Base-by-base conservation (phyloP, 495 filamentous ascomycete species). In the Alectoria sarmentosa region DNA sequence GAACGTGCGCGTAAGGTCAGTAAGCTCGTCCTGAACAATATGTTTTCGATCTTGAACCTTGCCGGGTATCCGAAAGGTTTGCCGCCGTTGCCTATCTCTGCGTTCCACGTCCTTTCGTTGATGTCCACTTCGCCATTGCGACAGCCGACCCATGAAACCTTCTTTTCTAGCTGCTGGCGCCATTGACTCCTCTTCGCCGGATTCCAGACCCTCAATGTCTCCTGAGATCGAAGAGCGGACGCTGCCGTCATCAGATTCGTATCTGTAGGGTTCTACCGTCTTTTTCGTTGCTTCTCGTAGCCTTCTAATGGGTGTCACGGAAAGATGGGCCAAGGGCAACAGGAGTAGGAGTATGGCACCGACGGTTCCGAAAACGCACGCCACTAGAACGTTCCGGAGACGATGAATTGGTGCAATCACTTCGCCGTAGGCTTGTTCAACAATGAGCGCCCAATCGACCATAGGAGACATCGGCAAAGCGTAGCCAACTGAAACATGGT, bases 1-100 rank as follows among this genome's bases (percentile, higher is more conserved):
- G 73, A 94, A 97, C 0, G 91, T 94, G 55, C 78, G 74, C 0
- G 92, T 96, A 28, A 96, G 78, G 68, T 96, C 91, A 0, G 91
- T 93, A 17, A 96, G 77, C 70, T 96, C 92, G 71, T 96, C 92
- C 14, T 89, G 89, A 41, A 96, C 78, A 32, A 84, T 75, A 67
- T 91, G 87, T 59, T 87, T 89, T 15, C 85, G 78, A 63, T 90
- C 86, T 56, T 84, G 84, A 6, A 96, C 92, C 73, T 87, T 89
- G 11, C 82, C 85, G 0, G 92, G 92, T 48, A 96, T 95, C 58
- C 89, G 89, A 75, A 95, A 96, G 9, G 77, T 78, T 15, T 81
- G 81, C 36, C 82, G 78, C 44, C 77, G 71, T 14, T 76, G 63
- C 32, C 80, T 78, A 26, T 80, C 76, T 11, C 64, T 66, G 57